Evolutionary conservation across 1,284 basidiomycete genomes (phyloP), one percentile per base, ranked within the genome.

Genomic region (Ceratobasidium papillatum): DNA sequence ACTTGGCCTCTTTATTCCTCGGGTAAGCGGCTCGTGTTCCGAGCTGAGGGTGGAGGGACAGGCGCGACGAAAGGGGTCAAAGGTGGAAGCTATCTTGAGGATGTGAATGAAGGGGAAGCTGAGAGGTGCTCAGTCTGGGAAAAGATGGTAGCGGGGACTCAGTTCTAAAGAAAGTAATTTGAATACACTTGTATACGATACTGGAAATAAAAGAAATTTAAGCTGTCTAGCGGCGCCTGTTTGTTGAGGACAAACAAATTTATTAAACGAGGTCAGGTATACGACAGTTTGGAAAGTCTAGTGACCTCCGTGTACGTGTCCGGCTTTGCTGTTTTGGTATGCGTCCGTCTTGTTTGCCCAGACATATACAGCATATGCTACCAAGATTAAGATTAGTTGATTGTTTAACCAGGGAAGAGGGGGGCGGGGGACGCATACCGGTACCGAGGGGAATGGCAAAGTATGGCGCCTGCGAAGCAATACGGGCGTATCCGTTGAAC

Each of bases 401-500:
- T 36, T 58, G 43, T 38, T 49, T 36, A 43, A 41, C 7, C 25
- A 30, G 3, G 22, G 19, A 3, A 4, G 25, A 19, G 36, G 32
- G 58, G 41, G n/a, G n/a, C n/a, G n/a, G n/a, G 30, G 32, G 12
- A 45, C 17, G 88, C 93, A 79, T 75, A 96, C 95, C 95, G 74
- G 90, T 79, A 62, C 86, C 89, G 78, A 95, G 86, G 30, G 95
- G 95, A 77, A 95, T 82, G 74, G 88, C 84, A 84, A 93, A 94
- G 86, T 95, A 98, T 61, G 93, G 85, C 30, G 90, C 85, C 80
- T 96, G 93, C 49, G 84, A 85, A 72, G 90, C 88, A 62, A 95
- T 82, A 78, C 95, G 91, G 77, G 87, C 87, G 86, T 91, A 92
- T 61, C 94, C 95, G 84, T 96, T 95, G 87, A 96, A 94, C 78